A percentile compares a stretch with the other conserved stretches of the same genome.
Conservation (phyloP, 345 rosid genomes). For the Heritiera littoralis region DNA sequence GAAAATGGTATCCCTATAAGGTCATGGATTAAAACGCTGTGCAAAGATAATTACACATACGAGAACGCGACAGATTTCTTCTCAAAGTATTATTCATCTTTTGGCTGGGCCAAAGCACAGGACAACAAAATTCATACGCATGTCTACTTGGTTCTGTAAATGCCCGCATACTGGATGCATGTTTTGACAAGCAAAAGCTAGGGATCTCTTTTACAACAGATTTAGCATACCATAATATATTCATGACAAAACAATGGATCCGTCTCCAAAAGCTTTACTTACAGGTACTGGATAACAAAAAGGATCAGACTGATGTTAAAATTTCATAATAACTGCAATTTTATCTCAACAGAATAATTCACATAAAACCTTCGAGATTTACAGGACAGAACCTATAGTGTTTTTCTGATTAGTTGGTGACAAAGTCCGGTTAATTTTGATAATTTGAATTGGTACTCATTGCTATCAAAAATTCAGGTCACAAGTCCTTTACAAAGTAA, state of each 20-base stretch:
- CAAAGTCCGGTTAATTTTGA: not conserved
- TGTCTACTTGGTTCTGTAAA: not conserved
- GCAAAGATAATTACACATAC: not conserved
- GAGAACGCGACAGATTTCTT: not conserved
- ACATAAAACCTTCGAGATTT: not conserved
- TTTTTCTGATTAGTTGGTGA: not conserved
- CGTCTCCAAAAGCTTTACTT: not conserved
- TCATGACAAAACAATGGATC: not conserved
- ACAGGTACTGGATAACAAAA: not conserved
- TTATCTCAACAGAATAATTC: not conserved
- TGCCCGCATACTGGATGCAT: not conserved
- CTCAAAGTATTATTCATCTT: not conserved
- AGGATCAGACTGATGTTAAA: not conserved
- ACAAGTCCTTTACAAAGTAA: not conserved
- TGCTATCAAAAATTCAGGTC: not conserved
- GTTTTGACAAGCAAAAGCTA: not conserved
- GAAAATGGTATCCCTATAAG: conserved; percentile 26
- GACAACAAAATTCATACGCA: not conserved
- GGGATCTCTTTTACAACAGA: not conserved
- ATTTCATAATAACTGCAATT: not conserved
- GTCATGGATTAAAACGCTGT: not conserved
- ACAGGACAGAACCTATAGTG: not conserved
- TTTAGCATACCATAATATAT: not conserved
- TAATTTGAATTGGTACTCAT: not conserved
- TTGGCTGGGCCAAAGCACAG: not conserved